phyloP scores from a whole-genome alignment of 768 basidiomycete genomes.

The Phanerochaete sordida region DNA sequence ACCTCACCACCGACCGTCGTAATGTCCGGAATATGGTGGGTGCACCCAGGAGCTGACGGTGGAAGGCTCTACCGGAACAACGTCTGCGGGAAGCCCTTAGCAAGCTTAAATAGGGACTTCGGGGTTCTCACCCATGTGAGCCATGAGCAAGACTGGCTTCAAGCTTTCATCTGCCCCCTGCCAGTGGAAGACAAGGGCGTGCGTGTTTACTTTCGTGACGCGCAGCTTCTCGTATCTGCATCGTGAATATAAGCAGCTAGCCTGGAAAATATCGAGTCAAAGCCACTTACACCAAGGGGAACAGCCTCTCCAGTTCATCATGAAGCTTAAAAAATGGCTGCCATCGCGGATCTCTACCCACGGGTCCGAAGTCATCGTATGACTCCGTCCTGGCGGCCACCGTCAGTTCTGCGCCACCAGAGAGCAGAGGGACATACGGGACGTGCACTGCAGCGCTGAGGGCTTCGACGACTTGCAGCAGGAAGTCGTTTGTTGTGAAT shows the following conservation, averaged over 20 bases:
- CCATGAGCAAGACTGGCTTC: slow-evolving; percentile 70
- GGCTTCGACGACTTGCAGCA: slow-evolving; percentile 28
- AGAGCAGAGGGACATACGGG: not conserved
- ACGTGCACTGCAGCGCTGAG: slow-evolving; percentile 6
- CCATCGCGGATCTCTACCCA: slow-evolving; percentile 46
- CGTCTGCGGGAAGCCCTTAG: slow-evolving; percentile 34
- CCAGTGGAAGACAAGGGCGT: slow-evolving; percentile 72
- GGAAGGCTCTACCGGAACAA: slow-evolving; percentile 55
- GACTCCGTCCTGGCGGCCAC: slow-evolving; percentile 40
- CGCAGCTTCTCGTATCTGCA: slow-evolving; percentile 52
- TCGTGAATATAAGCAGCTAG: not conserved
- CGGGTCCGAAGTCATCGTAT: slow-evolving; percentile 41
- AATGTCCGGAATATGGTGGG: slow-evolving; percentile 58
- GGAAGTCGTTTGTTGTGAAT: slow-evolving; percentile 32
- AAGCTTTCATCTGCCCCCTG: slow-evolving; percentile 53
- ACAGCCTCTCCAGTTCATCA: slow-evolving; percentile 41
- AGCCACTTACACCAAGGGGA: slow-evolving; percentile 50
- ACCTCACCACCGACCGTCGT: slow-evolving; percentile 38
- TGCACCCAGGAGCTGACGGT: slow-evolving; percentile 50
- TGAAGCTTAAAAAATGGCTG: slow-evolving; percentile 32
- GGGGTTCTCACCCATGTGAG: slow-evolving; percentile 53
- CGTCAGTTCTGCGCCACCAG: not conserved
- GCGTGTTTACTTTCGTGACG: slow-evolving; percentile 71
- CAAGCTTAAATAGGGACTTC: not conserved
- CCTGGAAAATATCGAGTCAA: no score